A percentile compares a stretch with the other conserved stretches of the same genome.
Conservation (phyloP, 2,329 filamentous ascomycete genomes). For the Dactylellina cionopaga region DNA sequence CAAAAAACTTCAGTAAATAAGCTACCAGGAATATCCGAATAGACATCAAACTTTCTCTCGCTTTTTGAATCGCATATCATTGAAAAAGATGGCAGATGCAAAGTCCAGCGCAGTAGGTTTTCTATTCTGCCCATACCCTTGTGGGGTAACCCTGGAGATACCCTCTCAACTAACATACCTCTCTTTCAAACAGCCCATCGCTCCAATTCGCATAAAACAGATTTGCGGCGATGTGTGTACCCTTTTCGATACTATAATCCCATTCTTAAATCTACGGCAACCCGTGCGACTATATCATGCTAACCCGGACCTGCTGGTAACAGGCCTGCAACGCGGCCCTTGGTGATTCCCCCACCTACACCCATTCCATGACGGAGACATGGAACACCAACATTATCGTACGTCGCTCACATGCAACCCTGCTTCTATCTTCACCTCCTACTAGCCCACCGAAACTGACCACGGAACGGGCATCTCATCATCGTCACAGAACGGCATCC, state of each 20-base stretch:
- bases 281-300: constrained; percentile 14
- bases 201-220: constrained; percentile 80
- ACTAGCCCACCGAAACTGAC: neutral
- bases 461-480: constrained; percentile 5
- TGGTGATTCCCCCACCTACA: constrained; percentile 79
- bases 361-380: constrained; percentile 81
- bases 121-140: neutral
- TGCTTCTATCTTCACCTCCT: constrained; percentile 8
- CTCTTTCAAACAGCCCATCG: constrained; percentile 70
- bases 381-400: constrained; percentile 97
- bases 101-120: constrained; percentile 36
- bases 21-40: too few species aligned
- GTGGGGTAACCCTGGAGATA: constrained; percentile 43
- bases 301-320: constrained; percentile 13
- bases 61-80: neutral
- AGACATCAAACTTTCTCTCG: neutral
- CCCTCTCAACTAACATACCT: constrained; percentile 1
- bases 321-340: constrained; percentile 86
- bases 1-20: neutral
- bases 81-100: constrained; percentile 40
- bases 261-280: constrained; percentile 33
- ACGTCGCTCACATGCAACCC: constrained; percentile 60
- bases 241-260: constrained; percentile 5
- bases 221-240: constrained; percentile 80
- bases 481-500: constrained; percentile 73